Percentiles rank a stretch among this genome's conserved stretches.
These are phyloP conservation scores for Multifurca ochricompacta DNA, from an alignment of 768 basidiomycete species.

Conservation along the genomic window DNA sequence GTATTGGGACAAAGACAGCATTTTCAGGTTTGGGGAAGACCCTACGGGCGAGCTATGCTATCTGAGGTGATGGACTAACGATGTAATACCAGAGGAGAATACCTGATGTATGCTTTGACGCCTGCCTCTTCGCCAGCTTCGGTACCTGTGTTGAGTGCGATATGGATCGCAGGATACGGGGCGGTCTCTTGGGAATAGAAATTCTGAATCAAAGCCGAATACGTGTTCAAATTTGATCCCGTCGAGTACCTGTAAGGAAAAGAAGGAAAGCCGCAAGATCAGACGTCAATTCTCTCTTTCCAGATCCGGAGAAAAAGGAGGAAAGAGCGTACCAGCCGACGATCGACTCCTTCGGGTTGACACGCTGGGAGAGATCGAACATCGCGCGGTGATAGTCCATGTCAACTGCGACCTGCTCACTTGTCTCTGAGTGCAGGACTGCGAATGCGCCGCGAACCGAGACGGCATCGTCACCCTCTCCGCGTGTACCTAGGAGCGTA, in stretches of 20 bases:
- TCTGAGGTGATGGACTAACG: neutral
- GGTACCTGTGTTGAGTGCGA: conserved; percentile 82
- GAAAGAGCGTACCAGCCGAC: conserved; percentile 79
- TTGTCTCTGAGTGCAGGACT: conserved; percentile 86
- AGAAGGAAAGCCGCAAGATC: conserved; percentile 79
- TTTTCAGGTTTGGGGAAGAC: conserved; percentile 88
- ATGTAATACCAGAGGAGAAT: neutral
- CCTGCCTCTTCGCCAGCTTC: conserved; percentile 56
- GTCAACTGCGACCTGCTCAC: conserved; percentile 91
- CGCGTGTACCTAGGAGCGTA: conserved; percentile 82
- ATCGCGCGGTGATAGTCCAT: conserved; percentile 93
- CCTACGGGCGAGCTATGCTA: conserved; percentile 67
- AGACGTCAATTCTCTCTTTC: conserved; percentile 80
- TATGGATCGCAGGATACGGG: conserved; percentile 83
- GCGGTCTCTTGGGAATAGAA: conserved; percentile 92
- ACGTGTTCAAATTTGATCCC: conserved; percentile 82
- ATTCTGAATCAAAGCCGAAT: conserved; percentile 95
- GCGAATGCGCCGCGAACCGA: conserved; percentile 84
- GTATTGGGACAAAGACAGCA: conserved; percentile 88
- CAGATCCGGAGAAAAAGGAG: neutral
- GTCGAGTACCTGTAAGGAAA: conserved; percentile 95
- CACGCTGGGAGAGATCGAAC: conserved; percentile 84
- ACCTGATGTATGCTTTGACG: conserved; percentile 86
- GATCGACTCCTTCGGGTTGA: conserved; percentile 79
- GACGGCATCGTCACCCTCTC: conserved; percentile 40